Base-by-base conservation (phyloP, 306 rosid species). In the Acacia melanoxylon region DNA sequence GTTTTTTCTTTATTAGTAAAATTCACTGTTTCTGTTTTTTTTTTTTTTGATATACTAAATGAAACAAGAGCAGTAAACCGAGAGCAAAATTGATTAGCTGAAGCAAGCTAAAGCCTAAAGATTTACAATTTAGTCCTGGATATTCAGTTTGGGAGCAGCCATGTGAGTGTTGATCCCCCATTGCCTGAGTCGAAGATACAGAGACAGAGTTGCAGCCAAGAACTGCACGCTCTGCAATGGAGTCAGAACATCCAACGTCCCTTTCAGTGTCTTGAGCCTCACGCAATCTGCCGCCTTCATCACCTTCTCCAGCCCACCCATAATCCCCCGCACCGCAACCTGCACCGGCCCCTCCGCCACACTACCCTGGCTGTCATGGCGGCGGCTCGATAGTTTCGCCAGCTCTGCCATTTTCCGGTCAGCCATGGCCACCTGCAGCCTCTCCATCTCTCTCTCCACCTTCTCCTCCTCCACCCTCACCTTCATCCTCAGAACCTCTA, bases 271-370 rank as follows among this genome's bases (percentile, higher is more conserved):
- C 84, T 89, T 90, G 45, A 92, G 88, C 66, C 98, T 87, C 56
- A 85, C 94, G 72, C 97, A 90, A 82, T 94, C 97, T 0, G 98
- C 91, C 71, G 85, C 88, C 86, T 94, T 90, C 97, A 94, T 87
- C 1, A 87, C 80, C 67, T 74, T 86, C 90, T 91, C 97, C 70
- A 94, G 37, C 40, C 89, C 88, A 2, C 40, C 76, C 73, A 88
- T 24, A 5, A 91, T 45, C 1, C 83, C 84, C 33, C 82, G 86
- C 85, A 91, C 2, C 0, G 90, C 93, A 27, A 72, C 88, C 6
- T 84, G 87, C 40, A 76, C 90, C 59, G 27, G 35, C 19, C 37
- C 68, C 9, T 62, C 68, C 20, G 17, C 68, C 68, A 24, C 40
- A 1, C 19, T 6, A 15, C 25, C 68, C 6, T 4, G 67, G 31